phyloP scores from a whole-genome alignment of 176 grass and related monocot genomes.

The Carex myosuroides region DNA sequence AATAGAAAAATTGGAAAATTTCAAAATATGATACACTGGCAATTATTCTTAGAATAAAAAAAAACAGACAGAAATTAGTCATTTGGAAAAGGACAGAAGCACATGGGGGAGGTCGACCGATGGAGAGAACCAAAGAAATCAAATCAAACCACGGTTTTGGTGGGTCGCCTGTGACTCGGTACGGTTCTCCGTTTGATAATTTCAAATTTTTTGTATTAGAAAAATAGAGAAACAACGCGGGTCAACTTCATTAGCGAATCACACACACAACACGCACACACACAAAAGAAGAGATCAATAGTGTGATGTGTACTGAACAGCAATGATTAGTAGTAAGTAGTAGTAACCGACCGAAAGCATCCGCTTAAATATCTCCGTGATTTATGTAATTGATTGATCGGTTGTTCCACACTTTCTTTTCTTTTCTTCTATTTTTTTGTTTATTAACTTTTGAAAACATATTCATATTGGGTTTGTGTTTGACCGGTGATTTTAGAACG shows the following conservation, averaged over 20 bases:
- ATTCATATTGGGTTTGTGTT: not conserved
- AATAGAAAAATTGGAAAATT: too few species aligned
- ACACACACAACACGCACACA: not conserved
- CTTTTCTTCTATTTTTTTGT: not conserved
- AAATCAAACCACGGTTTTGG: not conserved
- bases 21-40: too few species aligned
- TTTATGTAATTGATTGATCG: not conserved
- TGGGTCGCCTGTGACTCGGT: not conserved
- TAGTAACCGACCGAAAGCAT: not conserved
- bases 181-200: not conserved
- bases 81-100: not conserved
- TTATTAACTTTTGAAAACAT: not conserved
- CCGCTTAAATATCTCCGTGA: constrained; percentile 10
- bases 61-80: not conserved
- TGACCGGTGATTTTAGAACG: not conserved
- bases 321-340: not conserved
- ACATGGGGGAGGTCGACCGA: not conserved
- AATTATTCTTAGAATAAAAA: not conserved
- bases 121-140: not conserved
- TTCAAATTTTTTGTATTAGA: not conserved
- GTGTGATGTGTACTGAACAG: not conserved
- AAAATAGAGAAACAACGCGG: not conserved
- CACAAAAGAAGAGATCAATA: not conserved
- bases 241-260: not conserved
- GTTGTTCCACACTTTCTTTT: not conserved